Evolutionary conservation across 495 filamentous ascomycete genomes (phyloP).

Genomic region (Jackrogersella minutella): DNA sequence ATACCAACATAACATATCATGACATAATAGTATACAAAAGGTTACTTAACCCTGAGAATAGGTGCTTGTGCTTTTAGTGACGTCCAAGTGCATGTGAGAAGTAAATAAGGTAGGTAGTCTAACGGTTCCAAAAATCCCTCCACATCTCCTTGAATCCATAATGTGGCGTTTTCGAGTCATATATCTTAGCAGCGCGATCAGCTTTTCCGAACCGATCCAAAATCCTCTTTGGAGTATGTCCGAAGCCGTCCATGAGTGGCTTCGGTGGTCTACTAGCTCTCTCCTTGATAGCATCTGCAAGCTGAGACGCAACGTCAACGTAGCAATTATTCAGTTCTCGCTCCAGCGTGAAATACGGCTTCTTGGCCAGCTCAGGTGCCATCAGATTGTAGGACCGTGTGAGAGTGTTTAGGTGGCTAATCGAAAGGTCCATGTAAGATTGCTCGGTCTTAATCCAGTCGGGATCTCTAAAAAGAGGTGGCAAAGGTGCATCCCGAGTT

Average conservation of each 20-base stretch:
- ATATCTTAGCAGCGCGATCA: constrained; percentile 63
- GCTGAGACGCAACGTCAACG: constrained; percentile 79
- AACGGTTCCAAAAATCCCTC: constrained; percentile 71
- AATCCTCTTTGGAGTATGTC: constrained; percentile 42
- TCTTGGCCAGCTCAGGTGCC: constrained; percentile 90
- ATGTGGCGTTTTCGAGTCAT: constrained; percentile 73
- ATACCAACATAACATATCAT: too few relatives aligned
- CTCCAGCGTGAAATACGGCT: constrained; percentile 87
- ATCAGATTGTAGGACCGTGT: constrained; percentile 93
- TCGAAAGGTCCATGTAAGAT: constrained; percentile 79
- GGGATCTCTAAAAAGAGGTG: constrained; percentile 68
- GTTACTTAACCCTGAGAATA: too few relatives aligned
- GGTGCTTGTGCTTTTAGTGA: too few relatives aligned
- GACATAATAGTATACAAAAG: too few relatives aligned
- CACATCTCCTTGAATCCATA: constrained; percentile 92
- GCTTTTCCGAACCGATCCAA: constrained; percentile 56
- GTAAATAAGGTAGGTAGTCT: constrained; percentile 12
- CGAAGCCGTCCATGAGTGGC: constrained; percentile 44
- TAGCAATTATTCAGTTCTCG: constrained; percentile 84
- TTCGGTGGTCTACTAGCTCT: constrained; percentile 65
- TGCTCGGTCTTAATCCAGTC: constrained; percentile 74
- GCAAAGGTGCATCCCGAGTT: constrained; percentile 41
- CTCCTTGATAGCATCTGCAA: constrained; percentile 75
- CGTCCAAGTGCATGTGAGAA: not conserved
- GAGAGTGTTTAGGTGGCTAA: constrained; percentile 79